phyloP scores from a whole-genome alignment of 2,329 filamentous ascomycete species.

The Beauveria medogensis region DNA sequence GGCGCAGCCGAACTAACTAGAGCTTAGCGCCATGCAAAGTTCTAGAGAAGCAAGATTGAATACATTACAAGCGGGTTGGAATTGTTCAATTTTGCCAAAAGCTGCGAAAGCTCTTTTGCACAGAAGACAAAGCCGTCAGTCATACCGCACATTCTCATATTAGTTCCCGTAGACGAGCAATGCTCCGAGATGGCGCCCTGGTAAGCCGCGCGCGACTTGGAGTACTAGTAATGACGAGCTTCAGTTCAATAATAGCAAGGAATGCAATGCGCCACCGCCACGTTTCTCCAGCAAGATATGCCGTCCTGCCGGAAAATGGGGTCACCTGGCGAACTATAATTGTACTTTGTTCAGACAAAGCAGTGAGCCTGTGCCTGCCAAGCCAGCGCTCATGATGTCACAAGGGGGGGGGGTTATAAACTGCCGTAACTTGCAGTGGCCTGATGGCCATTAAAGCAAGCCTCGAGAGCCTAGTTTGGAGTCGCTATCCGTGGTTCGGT shows the following conservation, averaged over 20 bases:
- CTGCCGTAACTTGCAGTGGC: background rate
- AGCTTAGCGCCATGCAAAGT: background rate
- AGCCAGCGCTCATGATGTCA: background rate
- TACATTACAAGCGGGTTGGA: too few relatives aligned
- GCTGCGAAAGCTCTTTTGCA: background rate
- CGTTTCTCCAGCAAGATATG: background rate
- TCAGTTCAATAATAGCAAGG: constrained; percentile 5
- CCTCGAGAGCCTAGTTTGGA: background rate
- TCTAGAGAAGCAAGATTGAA: too few relatives aligned
- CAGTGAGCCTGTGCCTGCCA: background rate
- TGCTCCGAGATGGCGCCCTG: background rate
- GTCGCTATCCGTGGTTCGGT: background rate
- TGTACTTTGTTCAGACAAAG: too few relatives aligned
- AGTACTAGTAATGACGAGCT: background rate
- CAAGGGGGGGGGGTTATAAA: background rate
- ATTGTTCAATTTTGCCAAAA: background rate
- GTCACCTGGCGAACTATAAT: background rate
- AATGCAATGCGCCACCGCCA: background rate
- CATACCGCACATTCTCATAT: background rate
- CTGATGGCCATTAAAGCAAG: background rate
- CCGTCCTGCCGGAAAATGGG: background rate
- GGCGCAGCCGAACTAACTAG: too few relatives aligned
- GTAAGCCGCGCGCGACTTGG: background rate
- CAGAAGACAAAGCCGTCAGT: background rate
- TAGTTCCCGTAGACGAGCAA: background rate